A percentile compares a stretch with the other conserved stretches of the same genome.
Conservation (phyloP, 805 yeast genomes). For the Sugiyamaella americana region DNA sequence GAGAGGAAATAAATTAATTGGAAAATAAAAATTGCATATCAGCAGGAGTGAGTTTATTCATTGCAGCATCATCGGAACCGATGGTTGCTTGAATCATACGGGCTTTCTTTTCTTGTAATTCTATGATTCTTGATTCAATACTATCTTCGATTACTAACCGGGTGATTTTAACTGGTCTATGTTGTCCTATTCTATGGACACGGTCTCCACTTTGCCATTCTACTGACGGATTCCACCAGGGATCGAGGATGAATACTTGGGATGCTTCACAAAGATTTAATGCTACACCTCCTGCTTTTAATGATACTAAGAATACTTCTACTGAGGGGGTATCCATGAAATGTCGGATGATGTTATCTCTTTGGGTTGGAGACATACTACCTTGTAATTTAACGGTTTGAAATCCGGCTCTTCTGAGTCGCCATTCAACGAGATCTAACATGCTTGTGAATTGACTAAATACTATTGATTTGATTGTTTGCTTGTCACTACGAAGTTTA, state of each 20-base stretch:
- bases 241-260: constrained; percentile 91
- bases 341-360: constrained; percentile 84
- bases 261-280: constrained; percentile 94
- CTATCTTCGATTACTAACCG: constrained; percentile 94
- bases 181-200: constrained; percentile 96
- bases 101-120: constrained; percentile 94
- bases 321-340: constrained; percentile 91
- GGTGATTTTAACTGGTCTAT: constrained; percentile 86
- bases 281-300: constrained; percentile 99
- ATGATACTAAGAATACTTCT: constrained; percentile 88
- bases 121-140: constrained; percentile 92
- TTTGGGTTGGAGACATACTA: constrained; percentile 91
- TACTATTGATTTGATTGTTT: constrained; percentile 91
- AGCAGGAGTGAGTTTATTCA: constrained; percentile 81
- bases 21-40: constrained; percentile 92
- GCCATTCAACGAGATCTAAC: constrained; percentile 95
- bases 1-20: constrained; percentile 40
- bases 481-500: constrained; percentile 74
- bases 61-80: constrained; percentile 86
- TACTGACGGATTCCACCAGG: constrained; percentile 99
- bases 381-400: constrained; percentile 93
- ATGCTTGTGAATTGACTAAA: constrained; percentile 96
- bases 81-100: constrained; percentile 97
- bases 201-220: constrained; percentile 99
- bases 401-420: constrained; percentile 90